Conservation (phyloP, 306 rosid species). For the Malus asiatica region DNA sequence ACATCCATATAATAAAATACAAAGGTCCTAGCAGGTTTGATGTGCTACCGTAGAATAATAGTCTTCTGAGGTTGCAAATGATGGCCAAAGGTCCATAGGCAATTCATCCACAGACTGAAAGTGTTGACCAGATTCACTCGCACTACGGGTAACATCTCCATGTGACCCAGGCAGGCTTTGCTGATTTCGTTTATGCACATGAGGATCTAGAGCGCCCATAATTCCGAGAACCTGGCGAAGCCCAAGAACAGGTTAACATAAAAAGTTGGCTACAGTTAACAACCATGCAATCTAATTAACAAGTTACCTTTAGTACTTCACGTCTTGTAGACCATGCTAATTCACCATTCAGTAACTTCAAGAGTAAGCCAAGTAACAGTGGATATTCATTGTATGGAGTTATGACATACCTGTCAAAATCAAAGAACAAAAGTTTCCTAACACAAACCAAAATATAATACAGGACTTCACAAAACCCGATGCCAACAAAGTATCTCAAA, state of each 20-base stretch:
- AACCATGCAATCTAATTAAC: conserved; percentile 7
- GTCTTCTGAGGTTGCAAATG: conserved; percentile 94
- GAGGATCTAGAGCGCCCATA: conserved; percentile 99
- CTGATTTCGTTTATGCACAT: conserved; percentile 78
- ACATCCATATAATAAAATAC: conserved; percentile 4
- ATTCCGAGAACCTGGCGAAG: conserved; percentile 81
- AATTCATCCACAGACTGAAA: conserved; percentile 83
- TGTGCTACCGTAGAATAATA: conserved; percentile 76
- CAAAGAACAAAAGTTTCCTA: neutral
- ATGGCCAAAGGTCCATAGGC: conserved; percentile 87
- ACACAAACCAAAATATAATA: neutral
- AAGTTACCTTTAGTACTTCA: conserved; percentile 82
- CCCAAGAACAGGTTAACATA: conserved; percentile 17
- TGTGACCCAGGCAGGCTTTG: conserved; percentile 71
- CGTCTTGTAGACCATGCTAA: conserved; percentile 98
- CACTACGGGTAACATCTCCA: conserved; percentile 72
- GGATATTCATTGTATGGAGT: conserved; percentile 95
- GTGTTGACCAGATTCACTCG: conserved; percentile 86
- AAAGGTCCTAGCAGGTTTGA: conserved; percentile 9
- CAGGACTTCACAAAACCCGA: neutral
- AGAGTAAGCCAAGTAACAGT: conserved; percentile 69
- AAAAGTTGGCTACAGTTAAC: neutral
- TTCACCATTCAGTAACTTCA: conserved; percentile 90
- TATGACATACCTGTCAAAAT: conserved; percentile 72
- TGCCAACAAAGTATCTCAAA: neutral